phyloP scores from a whole-genome alignment of 352 stramenopile genomes.

The Phytophthora chlamydospora region DNA sequence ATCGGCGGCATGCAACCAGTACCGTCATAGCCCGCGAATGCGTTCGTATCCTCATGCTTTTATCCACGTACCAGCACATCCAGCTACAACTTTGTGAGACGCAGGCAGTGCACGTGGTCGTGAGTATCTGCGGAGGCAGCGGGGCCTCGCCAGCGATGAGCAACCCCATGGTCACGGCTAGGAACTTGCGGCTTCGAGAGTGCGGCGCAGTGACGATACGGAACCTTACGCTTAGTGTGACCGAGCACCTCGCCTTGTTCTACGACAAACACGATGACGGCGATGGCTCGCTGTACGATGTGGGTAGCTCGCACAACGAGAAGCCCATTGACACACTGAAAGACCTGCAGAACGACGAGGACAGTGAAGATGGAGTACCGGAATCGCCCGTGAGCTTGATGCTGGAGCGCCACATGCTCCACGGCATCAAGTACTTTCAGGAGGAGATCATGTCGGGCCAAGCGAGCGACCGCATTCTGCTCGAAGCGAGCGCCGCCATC shows the following conservation, averaged over 20 bases:
- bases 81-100: conserved; percentile 59
- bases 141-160: background rate
- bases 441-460: conserved; percentile 49
- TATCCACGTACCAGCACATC: conserved; percentile 79
- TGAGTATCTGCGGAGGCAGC: conserved; percentile 50
- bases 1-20: conserved; percentile 46
- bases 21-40: conserved; percentile 50
- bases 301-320: background rate
- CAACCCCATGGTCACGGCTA: conserved; percentile 9
- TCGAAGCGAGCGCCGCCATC: conserved; percentile 65
- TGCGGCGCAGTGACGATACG: conserved; percentile 65
- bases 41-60: conserved; percentile 52
- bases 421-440: conserved; percentile 65
- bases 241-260: conserved; percentile 61
- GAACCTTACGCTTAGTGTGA: conserved; percentile 72
- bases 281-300: conserved; percentile 14
- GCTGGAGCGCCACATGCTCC: conserved; percentile 60
- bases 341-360: conserved; percentile 17
- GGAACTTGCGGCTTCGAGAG: conserved; percentile 48
- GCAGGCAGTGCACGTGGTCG: conserved; percentile 63
- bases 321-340: conserved; percentile 15
- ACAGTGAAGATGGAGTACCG: background rate
- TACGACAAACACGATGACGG: conserved; percentile 38
- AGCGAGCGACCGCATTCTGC: conserved; percentile 49
- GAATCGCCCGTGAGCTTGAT: conserved; percentile 40